Evolutionary conservation across 768 basidiomycete species (phyloP).

Genomic region (Tulasnella calospora): DNA sequence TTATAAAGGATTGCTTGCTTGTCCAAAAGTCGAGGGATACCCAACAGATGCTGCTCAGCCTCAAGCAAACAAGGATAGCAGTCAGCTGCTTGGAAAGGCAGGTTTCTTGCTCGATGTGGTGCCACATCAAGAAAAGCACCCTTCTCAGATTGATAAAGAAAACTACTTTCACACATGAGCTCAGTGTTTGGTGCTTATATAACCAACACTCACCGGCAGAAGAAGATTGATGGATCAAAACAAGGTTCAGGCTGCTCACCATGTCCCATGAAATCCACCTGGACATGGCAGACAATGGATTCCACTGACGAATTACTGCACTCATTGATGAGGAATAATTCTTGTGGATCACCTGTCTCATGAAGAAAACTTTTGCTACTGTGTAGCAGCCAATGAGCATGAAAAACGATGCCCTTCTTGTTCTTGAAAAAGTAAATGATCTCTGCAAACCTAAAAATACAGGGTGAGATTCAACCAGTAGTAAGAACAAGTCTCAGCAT

Average conservation of each 20-base stretch:
- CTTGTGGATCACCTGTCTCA: slow-evolving; percentile 57
- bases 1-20: slow-evolving; percentile 45
- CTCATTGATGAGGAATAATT: slow-evolving; percentile 56
- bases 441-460: slow-evolving; percentile 57
- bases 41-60: slow-evolving; percentile 36
- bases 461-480: background rate
- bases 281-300: slow-evolving; percentile 48
- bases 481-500: background rate
- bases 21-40: slow-evolving; percentile 35
- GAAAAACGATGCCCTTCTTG: slow-evolving; percentile 40
- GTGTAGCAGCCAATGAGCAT: slow-evolving; percentile 74
- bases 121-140: slow-evolving; percentile 37
- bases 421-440: slow-evolving; percentile 52
- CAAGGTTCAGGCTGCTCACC: slow-evolving; percentile 32
- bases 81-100: slow-evolving; percentile 37
- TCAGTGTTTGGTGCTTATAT: background rate
- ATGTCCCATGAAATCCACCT: slow-evolving; percentile 39
- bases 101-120: background rate
- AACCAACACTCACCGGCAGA: slow-evolving; percentile 48
- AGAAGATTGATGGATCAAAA: slow-evolving; percentile 43
- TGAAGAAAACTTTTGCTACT: slow-evolving; percentile 55
- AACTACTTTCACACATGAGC: background rate
- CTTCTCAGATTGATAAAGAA: slow-evolving; percentile 50
- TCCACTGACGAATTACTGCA: slow-evolving; percentile 47
- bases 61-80: background rate